Percentiles rank a stretch among this genome's conserved stretches.
These are phyloP conservation scores for Coleophoma cylindrospora DNA, from an alignment of 2,329 filamentous ascomycete species.

Conservation along the genomic window DNA sequence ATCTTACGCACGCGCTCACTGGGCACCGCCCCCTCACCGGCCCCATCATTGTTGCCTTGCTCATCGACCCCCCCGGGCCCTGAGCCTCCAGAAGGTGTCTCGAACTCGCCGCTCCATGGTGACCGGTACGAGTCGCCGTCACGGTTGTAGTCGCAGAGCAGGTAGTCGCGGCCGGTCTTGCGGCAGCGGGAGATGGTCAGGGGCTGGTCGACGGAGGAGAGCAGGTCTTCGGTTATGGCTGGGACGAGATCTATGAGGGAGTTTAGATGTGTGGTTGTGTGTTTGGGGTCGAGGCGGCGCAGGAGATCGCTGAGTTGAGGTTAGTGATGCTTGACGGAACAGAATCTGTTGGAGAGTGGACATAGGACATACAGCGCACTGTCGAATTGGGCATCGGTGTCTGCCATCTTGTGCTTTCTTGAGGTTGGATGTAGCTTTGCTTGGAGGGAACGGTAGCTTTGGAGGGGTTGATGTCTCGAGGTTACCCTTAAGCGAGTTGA, in stretches of 20 bases:
- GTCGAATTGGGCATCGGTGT: conserved; percentile 26
- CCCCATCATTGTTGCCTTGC: conserved; percentile 47
- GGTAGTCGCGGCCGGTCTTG: conserved; percentile 88
- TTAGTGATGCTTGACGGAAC: neutral
- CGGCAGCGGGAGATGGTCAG: conserved; percentile 81
- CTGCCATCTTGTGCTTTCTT: conserved; percentile 21
- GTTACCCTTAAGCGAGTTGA: neutral
- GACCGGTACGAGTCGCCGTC: conserved; percentile 97
- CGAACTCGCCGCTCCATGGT: conserved; percentile 99
- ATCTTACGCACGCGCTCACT: conserved; percentile 89
- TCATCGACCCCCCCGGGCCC: conserved; percentile 47
- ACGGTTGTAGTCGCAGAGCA: conserved; percentile 99
- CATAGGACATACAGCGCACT: conserved; percentile 29
- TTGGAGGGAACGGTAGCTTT: neutral
- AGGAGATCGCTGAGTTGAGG: conserved; percentile 77
- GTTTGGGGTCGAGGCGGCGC: conserved; percentile 91
- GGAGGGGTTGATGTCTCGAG: conserved; percentile 13
- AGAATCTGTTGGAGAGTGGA: neutral
- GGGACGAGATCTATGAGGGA: conserved; percentile 85
- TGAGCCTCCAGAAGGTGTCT: conserved; percentile 73
- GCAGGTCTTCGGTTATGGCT: conserved; percentile 92
- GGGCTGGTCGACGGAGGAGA: conserved; percentile 95
- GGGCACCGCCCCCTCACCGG: conserved; percentile 77
- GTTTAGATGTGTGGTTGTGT: conserved; percentile 83
- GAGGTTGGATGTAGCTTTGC: neutral